Percentiles rank a stretch among this genome's conserved stretches.
phyloP scores from a whole-genome alignment of 495 filamentous ascomycete genomes.

The Podospora pseudopauciseta region DNA sequence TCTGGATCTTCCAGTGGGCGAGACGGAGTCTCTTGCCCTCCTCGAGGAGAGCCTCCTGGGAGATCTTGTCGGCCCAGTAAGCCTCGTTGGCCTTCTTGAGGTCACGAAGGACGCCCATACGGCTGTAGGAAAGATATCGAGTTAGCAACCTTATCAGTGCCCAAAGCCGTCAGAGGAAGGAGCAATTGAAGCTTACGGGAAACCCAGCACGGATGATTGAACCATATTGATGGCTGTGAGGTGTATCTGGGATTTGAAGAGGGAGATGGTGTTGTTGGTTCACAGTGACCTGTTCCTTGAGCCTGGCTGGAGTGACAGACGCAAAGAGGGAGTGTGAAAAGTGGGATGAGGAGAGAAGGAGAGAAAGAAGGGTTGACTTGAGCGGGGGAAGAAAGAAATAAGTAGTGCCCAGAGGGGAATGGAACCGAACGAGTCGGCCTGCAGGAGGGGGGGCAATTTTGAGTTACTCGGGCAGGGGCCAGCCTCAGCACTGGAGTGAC shows the following conservation, averaged over 20 bases:
- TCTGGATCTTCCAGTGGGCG: constrained; percentile 98
- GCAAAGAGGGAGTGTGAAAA: constrained; percentile 17
- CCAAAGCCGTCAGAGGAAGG: not conserved
- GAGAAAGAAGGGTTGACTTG: constrained; percentile 8
- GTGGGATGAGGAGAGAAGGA: constrained; percentile 11
- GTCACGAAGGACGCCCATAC: constrained; percentile 96
- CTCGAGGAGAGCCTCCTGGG: constrained; percentile 76
- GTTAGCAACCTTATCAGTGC: constrained; percentile 66
- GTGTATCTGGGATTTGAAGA: constrained; percentile 19
- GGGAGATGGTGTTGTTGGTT: constrained; percentile 11
- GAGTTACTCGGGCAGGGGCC: constrained; percentile 3
- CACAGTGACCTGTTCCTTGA: constrained; percentile 13
- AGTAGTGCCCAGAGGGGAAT: constrained; percentile 1
- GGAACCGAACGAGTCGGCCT: constrained; percentile 10
- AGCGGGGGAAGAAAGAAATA: not conserved
- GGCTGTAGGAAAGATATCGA: constrained; percentile 33
- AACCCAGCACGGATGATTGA: constrained; percentile 55
- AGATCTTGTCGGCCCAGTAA: constrained; percentile 93
- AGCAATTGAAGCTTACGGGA: constrained; percentile 30
- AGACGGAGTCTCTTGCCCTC: constrained; percentile 95
- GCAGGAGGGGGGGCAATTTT: constrained; percentile 22
- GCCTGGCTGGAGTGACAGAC: constrained; percentile 18
- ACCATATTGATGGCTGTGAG: constrained; percentile 59
- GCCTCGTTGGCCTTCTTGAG: constrained; percentile 99
- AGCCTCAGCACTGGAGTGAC: not conserved